Percentiles rank a stretch among this genome's conserved stretches.
Evolutionary conservation across 1,284 basidiomycete species (phyloP).

Genomic region (Meira miltonrushii): DNA sequence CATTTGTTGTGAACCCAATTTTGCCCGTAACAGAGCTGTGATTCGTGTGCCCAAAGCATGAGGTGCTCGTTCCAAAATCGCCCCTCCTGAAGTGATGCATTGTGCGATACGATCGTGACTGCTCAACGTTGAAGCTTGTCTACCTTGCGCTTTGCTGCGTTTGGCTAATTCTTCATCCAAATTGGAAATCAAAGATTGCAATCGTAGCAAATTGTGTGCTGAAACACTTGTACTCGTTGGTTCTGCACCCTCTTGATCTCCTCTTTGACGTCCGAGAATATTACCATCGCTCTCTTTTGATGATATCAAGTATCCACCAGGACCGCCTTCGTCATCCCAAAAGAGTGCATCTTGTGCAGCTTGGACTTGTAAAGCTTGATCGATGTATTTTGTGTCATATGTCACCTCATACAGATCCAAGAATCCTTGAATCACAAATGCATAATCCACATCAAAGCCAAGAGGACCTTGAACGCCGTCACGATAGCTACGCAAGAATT

Average conservation of each 20-base stretch:
- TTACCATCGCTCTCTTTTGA: slow-evolving; percentile 48
- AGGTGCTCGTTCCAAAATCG: slow-evolving; percentile 39
- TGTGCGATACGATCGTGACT: slow-evolving; percentile 41
- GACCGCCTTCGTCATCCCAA: slow-evolving; percentile 51
- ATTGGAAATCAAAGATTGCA: slow-evolving; percentile 47
- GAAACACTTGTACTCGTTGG: slow-evolving; percentile 55
- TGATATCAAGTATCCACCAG: slow-evolving; percentile 56
- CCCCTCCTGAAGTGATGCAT: slow-evolving; percentile 10
- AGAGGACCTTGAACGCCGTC: slow-evolving; percentile 46
- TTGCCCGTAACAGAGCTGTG: slow-evolving; percentile 40
- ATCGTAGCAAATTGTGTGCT: slow-evolving; percentile 54
- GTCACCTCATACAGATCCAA: slow-evolving; percentile 12
- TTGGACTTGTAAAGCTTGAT: slow-evolving; percentile 52
- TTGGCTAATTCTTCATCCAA: slow-evolving; percentile 28
- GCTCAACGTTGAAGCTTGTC: background rate
- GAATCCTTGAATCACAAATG: slow-evolving; percentile 12
- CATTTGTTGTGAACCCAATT: slow-evolving; percentile 12
- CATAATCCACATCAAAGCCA: slow-evolving; percentile 16
- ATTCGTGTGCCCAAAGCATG: slow-evolving; percentile 44
- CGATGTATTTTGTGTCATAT: slow-evolving; percentile 9
- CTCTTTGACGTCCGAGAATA: slow-evolving; percentile 56
- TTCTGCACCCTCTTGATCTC: slow-evolving; percentile 56
- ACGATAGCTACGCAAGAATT: slow-evolving; percentile 43
- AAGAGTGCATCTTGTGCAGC: slow-evolving; percentile 56
- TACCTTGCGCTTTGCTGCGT: too few relatives aligned